Evolutionary conservation across 2,329 filamentous ascomycete species (phyloP), one percentile per base, ranked within the genome.

Genomic region (Aspergillus sergii): DNA sequence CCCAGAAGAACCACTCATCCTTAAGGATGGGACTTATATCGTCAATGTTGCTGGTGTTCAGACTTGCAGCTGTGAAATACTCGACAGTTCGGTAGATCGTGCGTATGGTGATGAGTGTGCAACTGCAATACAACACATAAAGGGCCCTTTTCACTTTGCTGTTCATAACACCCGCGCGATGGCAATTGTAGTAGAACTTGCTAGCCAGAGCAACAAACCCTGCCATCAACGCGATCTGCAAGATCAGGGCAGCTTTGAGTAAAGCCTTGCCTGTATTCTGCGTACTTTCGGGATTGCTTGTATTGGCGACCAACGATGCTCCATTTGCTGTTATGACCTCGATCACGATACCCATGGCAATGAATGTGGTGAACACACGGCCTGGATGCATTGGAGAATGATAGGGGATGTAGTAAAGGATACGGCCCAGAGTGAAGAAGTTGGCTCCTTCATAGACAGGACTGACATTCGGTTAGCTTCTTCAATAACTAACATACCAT

Each of bases 351-450:
- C 88, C 84, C 11, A 86, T 76, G 1, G 82, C 76, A 41, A 89
- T 76, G 65, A 89, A 85, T 4, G 82, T 83, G 65, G 86, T 89
- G 67, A 89, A 85, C 5, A 89, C 80, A 4, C 85, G 81, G 3
- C 84, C 85, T 0, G 85, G 85, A 66, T 87, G 84, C 39, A 87
- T 80, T 1, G 78, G 77, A 1, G 73, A 72, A 45, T 83, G 79
- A 63, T 86, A 87, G 4, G 84, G 75, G 2, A 78, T 72, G 57
- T 82, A 80, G 61, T 80, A 80, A 0, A 87, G 75, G n/a, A 86
- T 80, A 32, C 82, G 80, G 19, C 78, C 81, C 0, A 87, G 77
- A 60, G 85, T 85, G 41, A 84, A 77, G 68, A 85, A 86, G 60
- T 84, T 85, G 58, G 77, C 76, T 9, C 74, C 75, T 63, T 80